Evolutionary conservation across 176 grass and related monocot genomes (phyloP).

Genomic region (Avena insularis): DNA sequence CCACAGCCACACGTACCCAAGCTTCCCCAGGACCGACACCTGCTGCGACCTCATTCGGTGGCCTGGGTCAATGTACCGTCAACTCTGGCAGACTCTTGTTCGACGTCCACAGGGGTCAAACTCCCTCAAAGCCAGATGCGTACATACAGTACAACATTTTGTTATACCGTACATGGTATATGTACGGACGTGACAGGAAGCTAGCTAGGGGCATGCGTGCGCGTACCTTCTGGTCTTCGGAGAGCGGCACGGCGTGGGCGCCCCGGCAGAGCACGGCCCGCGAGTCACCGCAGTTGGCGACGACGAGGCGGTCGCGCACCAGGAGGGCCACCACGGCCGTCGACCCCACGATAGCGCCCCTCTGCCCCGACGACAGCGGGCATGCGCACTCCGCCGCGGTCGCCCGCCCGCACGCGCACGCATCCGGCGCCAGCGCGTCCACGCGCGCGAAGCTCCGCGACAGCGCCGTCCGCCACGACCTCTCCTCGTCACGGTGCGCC

Average conservation of each 20-base stretch:
- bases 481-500: background rate
- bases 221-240: constrained; percentile 88
- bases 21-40: constrained; percentile 39
- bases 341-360: constrained; percentile 71
- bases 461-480: constrained; percentile 56
- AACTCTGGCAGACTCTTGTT: background rate
- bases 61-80: constrained; percentile 1
- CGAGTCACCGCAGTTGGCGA: constrained; percentile 94
- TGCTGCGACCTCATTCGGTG: background rate
- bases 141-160: too few relatives aligned
- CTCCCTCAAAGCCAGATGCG: too few relatives aligned
- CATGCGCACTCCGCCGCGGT: constrained; percentile 55
- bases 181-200: background rate
- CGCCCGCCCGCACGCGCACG: constrained; percentile 75
- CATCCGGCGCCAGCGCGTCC: constrained; percentile 58
- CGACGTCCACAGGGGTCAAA: too few relatives aligned
- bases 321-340: constrained; percentile 82
- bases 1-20: constrained; percentile 6
- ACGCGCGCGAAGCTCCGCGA: constrained; percentile 57
- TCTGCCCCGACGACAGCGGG: constrained; percentile 46
- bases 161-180: background rate
- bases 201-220: too few relatives aligned
- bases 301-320: constrained; percentile 48
- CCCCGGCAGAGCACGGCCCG: constrained; percentile 76
- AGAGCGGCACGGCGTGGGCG: constrained; percentile 56